Percentiles rank a stretch among this genome's conserved stretches.
Conservation (phyloP, 2,329 filamentous ascomycete genomes). For the Nothopassalora personata region DNA sequence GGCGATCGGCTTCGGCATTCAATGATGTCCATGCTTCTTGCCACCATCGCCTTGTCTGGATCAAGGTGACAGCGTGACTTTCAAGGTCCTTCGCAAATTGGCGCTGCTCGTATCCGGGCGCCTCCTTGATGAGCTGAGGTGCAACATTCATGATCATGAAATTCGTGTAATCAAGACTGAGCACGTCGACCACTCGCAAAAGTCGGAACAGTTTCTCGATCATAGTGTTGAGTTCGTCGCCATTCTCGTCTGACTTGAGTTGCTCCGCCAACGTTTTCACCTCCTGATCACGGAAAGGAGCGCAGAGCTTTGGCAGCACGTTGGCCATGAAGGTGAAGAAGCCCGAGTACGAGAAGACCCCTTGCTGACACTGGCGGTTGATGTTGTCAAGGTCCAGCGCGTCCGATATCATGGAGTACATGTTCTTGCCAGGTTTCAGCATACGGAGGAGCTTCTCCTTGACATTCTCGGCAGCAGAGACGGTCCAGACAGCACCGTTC, state of each 20-base stretch:
- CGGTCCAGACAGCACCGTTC: slow-evolving; percentile 61
- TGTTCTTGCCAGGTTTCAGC: slow-evolving; percentile 63
- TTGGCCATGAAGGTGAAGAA: slow-evolving; percentile 73
- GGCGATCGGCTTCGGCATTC: slow-evolving; percentile 58
- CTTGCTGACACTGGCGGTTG: slow-evolving; percentile 61
- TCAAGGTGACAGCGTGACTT: slow-evolving; percentile 50
- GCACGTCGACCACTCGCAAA: slow-evolving; percentile 68
- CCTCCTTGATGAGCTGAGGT: slow-evolving; percentile 65
- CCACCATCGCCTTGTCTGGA: slow-evolving; percentile 62
- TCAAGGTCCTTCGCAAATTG: slow-evolving; percentile 63
- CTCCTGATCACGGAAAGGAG: slow-evolving; percentile 72
- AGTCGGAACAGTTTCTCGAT: slow-evolving; percentile 72
- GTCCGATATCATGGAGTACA: slow-evolving; percentile 70
- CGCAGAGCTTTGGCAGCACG: slow-evolving; percentile 72
- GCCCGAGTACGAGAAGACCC: slow-evolving; percentile 73
- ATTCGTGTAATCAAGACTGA: slow-evolving; percentile 72
- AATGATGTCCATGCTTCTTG: slow-evolving; percentile 59
- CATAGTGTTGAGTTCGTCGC: slow-evolving; percentile 53
- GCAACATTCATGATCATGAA: slow-evolving; percentile 69
- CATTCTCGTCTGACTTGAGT: slow-evolving; percentile 32
- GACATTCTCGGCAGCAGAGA: slow-evolving; percentile 65
- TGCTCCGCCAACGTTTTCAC: slow-evolving; percentile 64
- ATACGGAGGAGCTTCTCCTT: slow-evolving; percentile 67
- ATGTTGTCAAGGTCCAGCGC: slow-evolving; percentile 69
- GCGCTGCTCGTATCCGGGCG: slow-evolving; percentile 68